A percentile compares a stretch with the other conserved stretches of the same genome.
Conservation (phyloP, 2,329 filamentous ascomycete genomes). For the Colletotrichum melonis region DNA sequence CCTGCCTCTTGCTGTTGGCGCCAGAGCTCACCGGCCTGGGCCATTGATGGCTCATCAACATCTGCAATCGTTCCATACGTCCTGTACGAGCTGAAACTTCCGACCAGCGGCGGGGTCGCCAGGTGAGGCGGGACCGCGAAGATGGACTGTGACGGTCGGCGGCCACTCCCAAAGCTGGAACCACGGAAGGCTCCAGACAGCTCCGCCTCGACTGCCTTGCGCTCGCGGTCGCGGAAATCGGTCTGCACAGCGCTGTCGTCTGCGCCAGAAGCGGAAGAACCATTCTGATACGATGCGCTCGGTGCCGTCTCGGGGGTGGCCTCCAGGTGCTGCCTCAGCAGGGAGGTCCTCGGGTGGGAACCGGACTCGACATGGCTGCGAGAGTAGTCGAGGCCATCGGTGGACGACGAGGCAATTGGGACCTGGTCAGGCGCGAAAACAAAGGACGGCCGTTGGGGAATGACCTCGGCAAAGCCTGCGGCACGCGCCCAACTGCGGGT, state of each 20-base stretch:
- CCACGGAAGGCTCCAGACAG: conserved; percentile 49
- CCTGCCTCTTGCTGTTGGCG: conserved; percentile 63
- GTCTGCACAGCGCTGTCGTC: conserved; percentile 23
- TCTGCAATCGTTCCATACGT: conserved; percentile 67
- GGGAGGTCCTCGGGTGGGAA: conserved; percentile 50
- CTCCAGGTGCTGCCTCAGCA: conserved; percentile 66
- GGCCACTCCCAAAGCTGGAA: conserved; percentile 42
- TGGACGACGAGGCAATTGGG: conserved; percentile 49
- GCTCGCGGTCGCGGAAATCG: conserved; percentile 59
- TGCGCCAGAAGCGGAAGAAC: conserved; percentile 33
- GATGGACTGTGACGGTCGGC: conserved; percentile 55
- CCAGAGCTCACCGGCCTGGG: conserved; percentile 63
- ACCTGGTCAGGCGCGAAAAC: conserved; percentile 70
- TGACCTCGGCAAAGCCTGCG: conserved; percentile 87
- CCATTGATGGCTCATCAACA: conserved; percentile 58
- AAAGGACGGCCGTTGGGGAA: conserved; percentile 82
- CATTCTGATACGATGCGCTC: conserved; percentile 20
- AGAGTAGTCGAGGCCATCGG: conserved; percentile 52
- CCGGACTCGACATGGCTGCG: conserved; percentile 53
- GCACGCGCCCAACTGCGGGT: conserved; percentile 93
- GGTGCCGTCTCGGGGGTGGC: conserved; percentile 38
- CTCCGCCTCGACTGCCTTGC: conserved; percentile 59
- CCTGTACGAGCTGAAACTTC: conserved; percentile 72
- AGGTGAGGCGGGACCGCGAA: conserved; percentile 71
- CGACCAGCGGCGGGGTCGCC: conserved; percentile 75